phyloP scores from a whole-genome alignment of 768 basidiomycete species.

The Russula lepida region DNA sequence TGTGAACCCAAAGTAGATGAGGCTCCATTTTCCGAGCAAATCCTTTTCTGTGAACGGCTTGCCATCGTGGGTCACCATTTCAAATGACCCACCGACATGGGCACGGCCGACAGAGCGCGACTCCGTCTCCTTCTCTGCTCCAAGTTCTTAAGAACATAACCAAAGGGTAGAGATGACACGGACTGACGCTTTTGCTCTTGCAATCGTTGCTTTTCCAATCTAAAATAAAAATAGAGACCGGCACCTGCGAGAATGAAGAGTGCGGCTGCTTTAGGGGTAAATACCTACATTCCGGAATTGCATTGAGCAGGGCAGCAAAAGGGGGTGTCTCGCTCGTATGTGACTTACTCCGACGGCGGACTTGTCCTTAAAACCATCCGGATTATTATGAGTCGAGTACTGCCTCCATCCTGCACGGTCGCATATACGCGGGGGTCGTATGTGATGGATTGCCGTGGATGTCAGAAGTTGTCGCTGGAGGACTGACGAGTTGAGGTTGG shows the following conservation, averaged over 20 bases:
- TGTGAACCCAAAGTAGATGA: constrained; percentile 97
- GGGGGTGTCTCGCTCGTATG: neutral
- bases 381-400: constrained; percentile 3
- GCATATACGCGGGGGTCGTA: neutral
- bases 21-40: constrained; percentile 83
- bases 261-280: constrained; percentile 77
- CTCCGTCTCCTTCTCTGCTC: constrained; percentile 56
- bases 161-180: neutral
- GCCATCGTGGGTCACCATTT: constrained; percentile 56
- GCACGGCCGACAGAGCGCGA: constrained; percentile 75
- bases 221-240: constrained; percentile 84
- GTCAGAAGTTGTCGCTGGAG: neutral
- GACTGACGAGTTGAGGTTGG: neutral
- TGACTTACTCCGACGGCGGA: constrained; percentile 19
- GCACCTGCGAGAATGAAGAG: constrained; percentile 78
- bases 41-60: constrained; percentile 72
- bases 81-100: constrained; percentile 87
- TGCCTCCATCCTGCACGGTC: neutral
- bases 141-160: neutral
- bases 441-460: neutral
- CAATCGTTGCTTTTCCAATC: constrained; percentile 73
- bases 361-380: constrained; percentile 12
- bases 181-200: constrained; percentile 64
- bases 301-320: neutral
- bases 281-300: constrained; percentile 49